These are phyloP conservation scores for Saussurea involucrata DNA, from an alignment of 129 eudicot species.

Conservation along the genomic window DNA sequence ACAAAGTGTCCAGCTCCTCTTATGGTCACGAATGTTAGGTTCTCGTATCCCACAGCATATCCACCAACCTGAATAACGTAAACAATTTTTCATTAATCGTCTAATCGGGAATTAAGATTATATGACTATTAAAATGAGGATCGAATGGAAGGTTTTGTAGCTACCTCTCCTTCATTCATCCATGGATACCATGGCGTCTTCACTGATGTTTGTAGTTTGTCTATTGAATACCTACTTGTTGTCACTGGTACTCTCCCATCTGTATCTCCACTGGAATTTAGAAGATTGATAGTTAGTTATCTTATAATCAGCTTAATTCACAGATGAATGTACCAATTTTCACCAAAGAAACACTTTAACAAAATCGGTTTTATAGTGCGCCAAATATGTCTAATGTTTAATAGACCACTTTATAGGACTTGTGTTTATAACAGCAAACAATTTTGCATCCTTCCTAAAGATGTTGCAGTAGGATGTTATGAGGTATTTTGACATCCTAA, in stretches of 20 bases:
- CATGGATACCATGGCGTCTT: too few species aligned
- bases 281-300: neutral
- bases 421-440: neutral
- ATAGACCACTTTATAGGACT: neutral
- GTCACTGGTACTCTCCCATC: too few species aligned
- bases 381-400: neutral
- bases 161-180: too few species aligned
- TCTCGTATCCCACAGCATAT: conserved; percentile 46
- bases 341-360: neutral
- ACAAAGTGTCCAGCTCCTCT: too few species aligned
- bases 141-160: too few species aligned
- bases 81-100: neutral
- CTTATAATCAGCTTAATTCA: neutral
- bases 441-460: neutral
- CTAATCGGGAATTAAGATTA: neutral
- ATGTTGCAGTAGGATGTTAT: neutral
- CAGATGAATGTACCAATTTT: neutral
- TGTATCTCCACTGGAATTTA: conserved; percentile 47
- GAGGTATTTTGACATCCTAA: neutral
- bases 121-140: neutral
- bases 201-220: too few species aligned
- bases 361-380: neutral
- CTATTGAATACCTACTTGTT: too few species aligned
- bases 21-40: conserved; percentile 52
- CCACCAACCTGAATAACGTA: conserved; percentile 48